Evolutionary conservation across 2,329 filamentous ascomycete genomes (phyloP), one percentile per base, ranked within the genome.

Genomic region (Paraphoma sp.): DNA sequence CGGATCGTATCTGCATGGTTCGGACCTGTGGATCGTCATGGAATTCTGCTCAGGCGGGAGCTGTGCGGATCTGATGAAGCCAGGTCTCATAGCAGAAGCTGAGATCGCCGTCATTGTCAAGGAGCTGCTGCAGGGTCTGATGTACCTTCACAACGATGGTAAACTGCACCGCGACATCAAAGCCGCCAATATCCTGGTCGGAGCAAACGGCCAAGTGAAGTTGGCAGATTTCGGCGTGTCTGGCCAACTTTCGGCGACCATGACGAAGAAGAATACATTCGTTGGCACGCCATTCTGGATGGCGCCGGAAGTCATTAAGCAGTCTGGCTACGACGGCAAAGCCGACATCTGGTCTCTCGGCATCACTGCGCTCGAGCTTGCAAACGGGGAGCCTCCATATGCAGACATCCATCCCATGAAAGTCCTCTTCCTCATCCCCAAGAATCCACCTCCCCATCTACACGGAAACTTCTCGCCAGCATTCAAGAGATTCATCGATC

Each of bases 251-350:
- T 96, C 94, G 9, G 94, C 94, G 6, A 99, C 94, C 48, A 98
- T 98, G 93, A 97, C 94, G 60, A 98, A 98, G 84, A 98, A 98
- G 81, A 98, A 98, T 75, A 98, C 94, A 0, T 99, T 98, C 76
- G 94, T 99, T 31, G 95, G 95, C 33, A 98, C 94, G 0, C 94
- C 95, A 1, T 99, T 98, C 76, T 99, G 95, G 95, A 99, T 99
- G 94, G 94, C 95, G 2, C 94, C 94, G 10, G 94, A 99, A 79
- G 94, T 98, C 53, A 99, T 99, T 77, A 97, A 97, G 80, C 94
- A 99, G 77, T 96, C 93, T 55, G 94, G 94, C 47, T 97, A 98
- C 80, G 94, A 97, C 76, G 92, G 96, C 80, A 97, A 97, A 80
- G 94, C 94, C 44, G 94, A 98, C 73, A 97, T 98, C 56, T 98